phyloP scores from a whole-genome alignment of 1,284 basidiomycete species.

The Caloboletus inedulis region DNA sequence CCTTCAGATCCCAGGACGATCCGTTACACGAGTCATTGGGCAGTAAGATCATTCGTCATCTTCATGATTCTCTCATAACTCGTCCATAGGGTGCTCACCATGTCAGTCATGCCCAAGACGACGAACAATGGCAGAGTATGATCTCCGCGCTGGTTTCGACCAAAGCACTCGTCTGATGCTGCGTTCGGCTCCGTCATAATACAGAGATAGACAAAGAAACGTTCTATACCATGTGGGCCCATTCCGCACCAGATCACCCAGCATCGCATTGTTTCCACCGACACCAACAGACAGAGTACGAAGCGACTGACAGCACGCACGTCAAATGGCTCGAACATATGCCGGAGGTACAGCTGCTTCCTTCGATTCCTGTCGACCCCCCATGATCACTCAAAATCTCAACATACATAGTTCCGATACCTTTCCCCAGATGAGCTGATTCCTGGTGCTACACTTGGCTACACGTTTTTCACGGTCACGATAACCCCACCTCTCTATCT shows the following conservation, averaged over 20 bases:
- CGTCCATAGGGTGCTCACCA: constrained; percentile 56
- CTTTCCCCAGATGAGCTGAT: constrained; percentile 43
- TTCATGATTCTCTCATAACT: background rate
- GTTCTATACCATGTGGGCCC: constrained; percentile 64
- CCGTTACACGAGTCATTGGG: constrained; percentile 72
- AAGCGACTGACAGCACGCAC: constrained; percentile 37
- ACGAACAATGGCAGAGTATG: constrained; percentile 48
- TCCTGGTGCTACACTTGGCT: constrained; percentile 42
- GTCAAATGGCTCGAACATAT: constrained; percentile 49
- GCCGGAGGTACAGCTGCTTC: constrained; percentile 46
- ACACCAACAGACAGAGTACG: constrained; percentile 54
- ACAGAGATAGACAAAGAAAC: constrained; percentile 39
- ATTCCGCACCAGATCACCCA: constrained; percentile 56
- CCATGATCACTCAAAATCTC: background rate
- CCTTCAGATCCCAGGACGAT: constrained; percentile 64
- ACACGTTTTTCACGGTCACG: constrained; percentile 59
- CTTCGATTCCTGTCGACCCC: background rate
- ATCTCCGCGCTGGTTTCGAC: background rate
- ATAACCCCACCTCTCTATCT: constrained; percentile 63
- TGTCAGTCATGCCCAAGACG: constrained; percentile 50
- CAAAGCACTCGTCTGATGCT: background rate
- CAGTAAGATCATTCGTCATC: constrained; percentile 43
- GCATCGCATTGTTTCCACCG: constrained; percentile 60
- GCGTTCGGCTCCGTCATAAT: background rate
- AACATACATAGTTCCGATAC: constrained; percentile 43